A percentile compares a stretch with the other conserved stretches of the same genome.
phyloP scores from a whole-genome alignment of 257 asterid species.

The Asclepias syriaca region DNA sequence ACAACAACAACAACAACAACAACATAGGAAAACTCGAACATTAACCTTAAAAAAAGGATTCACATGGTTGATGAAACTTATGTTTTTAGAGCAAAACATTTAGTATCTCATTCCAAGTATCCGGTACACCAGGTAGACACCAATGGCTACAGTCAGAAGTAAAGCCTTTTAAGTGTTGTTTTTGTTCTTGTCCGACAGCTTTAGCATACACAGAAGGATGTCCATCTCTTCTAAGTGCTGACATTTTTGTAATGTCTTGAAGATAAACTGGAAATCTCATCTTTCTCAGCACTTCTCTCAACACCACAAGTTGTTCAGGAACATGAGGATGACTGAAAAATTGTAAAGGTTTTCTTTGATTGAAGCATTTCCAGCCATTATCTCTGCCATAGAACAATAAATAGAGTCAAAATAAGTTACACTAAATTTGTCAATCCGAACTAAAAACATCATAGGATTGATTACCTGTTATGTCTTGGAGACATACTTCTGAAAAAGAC shows the following conservation, averaged over 20 bases:
- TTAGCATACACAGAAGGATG: constrained; percentile 80
- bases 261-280: constrained; percentile 65
- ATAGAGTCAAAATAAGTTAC: no score
- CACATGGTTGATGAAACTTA: neutral
- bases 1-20: neutral
- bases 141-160: constrained; percentile 82
- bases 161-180: constrained; percentile 34
- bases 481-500: constrained; percentile 85
- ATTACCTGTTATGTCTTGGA: constrained; percentile 71
- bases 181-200: constrained; percentile 42
- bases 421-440: no score
- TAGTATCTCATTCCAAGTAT: constrained; percentile 74
- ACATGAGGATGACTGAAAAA: constrained; percentile 38
- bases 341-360: constrained; percentile 53
- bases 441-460: no score
- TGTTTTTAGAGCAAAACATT: constrained; percentile 43
- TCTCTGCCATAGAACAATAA: constrained; percentile 30
- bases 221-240: constrained; percentile 63
- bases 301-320: constrained; percentile 44
- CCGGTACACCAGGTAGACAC: constrained; percentile 97
- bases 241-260: constrained; percentile 61
- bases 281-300: constrained; percentile 41
- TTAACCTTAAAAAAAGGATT: neutral
- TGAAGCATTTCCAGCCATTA: constrained; percentile 64
- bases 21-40: neutral